phyloP scores from a whole-genome alignment of 1,284 basidiomycete species.

The Moesziomyces parantarcticus region DNA sequence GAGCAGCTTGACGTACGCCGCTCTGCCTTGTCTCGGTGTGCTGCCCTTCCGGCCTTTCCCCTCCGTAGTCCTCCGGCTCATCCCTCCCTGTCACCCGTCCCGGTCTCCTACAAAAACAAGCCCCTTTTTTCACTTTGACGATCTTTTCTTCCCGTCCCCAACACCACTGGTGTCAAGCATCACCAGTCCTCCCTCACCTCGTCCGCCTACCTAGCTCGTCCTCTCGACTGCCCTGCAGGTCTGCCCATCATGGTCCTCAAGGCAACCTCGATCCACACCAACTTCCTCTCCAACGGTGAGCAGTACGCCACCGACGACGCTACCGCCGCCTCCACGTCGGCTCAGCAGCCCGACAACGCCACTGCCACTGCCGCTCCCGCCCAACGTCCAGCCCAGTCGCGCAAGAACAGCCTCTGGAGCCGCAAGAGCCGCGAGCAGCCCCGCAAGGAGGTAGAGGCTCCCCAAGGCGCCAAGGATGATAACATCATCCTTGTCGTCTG shows the following conservation, averaged over 20 bases:
- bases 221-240: neutral
- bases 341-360: slow-evolving; percentile 1
- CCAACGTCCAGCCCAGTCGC: slow-evolving; percentile 18
- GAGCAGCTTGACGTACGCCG: too few species aligned
- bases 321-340: slow-evolving; percentile 3
- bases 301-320: slow-evolving; percentile 48
- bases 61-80: too few species aligned
- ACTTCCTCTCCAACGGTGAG: slow-evolving; percentile 52
- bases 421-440: slow-evolving; percentile 41
- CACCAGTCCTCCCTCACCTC: neutral
- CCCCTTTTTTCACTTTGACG: too few species aligned
- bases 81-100: too few species aligned
- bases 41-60: too few species aligned
- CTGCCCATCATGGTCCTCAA: slow-evolving; percentile 53
- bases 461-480: slow-evolving; percentile 35
- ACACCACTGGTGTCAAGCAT: neutral
- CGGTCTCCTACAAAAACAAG: too few species aligned
- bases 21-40: too few species aligned
- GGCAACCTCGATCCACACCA: slow-evolving; percentile 55
- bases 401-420: slow-evolving; percentile 50
- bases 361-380: neutral
- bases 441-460: slow-evolving; percentile 30
- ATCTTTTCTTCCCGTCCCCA: too few species aligned
- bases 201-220: neutral
- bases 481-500: slow-evolving; percentile 59